Percentiles rank a stretch among this genome's conserved stretches.
These are phyloP conservation scores for Penicillium sp. DNA, from an alignment of 2,329 filamentous ascomycete genomes.

Conservation along the genomic window DNA sequence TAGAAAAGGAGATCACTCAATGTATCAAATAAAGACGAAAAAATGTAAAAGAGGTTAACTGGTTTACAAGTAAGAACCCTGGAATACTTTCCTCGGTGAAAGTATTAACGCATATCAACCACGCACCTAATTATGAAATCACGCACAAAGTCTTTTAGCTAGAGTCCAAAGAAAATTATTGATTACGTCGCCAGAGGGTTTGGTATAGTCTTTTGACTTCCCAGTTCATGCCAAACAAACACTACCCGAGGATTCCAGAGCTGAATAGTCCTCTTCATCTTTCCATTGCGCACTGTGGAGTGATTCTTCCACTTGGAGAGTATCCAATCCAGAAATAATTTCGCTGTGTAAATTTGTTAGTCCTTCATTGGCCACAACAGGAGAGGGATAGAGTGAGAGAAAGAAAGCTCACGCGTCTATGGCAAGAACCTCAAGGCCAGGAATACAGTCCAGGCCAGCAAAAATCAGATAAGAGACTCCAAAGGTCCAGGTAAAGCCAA, in stretches of 20 bases:
- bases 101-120: too few species aligned
- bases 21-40: too few species aligned
- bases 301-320: neutral
- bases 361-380: neutral
- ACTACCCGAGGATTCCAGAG: neutral
- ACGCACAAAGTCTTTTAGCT: too few species aligned
- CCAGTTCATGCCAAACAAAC: neutral
- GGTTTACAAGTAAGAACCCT: too few species aligned
- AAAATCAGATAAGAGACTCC: slow-evolving; percentile 51
- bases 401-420: slow-evolving; percentile 50
- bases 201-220: too few species aligned
- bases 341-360: neutral
- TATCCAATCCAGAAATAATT: neutral
- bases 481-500: slow-evolving; percentile 56
- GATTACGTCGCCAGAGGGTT: too few species aligned
- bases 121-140: too few species aligned
- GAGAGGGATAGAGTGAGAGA: neutral
- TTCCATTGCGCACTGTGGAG: neutral
- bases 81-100: too few species aligned
- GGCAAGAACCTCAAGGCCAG: slow-evolving; percentile 48
- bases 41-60: too few species aligned
- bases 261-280: neutral
- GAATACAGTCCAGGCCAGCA: slow-evolving; percentile 41
- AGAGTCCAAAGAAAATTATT: rapidly evolving
- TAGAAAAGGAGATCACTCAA: too few species aligned